Conservation (phyloP, 441 rosid species). For the Pelargonium citronellum region DNA sequence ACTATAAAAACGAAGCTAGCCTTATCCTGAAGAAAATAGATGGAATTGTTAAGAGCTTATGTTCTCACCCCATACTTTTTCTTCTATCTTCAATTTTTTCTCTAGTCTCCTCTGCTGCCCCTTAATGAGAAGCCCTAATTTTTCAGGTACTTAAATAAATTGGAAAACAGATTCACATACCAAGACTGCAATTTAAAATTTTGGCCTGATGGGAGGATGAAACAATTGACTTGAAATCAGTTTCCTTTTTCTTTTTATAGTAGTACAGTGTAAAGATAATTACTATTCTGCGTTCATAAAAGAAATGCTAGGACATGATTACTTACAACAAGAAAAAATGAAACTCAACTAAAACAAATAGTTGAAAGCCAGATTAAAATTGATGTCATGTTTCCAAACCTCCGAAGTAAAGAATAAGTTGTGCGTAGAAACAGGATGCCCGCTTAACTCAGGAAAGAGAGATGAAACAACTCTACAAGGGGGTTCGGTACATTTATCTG, state of each 20-base stretch:
- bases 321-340: not conserved
- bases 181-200: not conserved
- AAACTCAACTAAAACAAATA: not conserved
- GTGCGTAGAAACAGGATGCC: conserved; percentile 26
- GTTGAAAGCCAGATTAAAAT: not conserved
- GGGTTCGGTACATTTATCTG: conserved; percentile 36
- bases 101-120: not conserved
- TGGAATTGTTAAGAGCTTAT: not conserved
- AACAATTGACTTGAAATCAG: not conserved
- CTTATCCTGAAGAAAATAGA: no score
- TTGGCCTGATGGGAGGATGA: not conserved
- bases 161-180: not conserved
- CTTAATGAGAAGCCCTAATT: no score
- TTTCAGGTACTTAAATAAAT: no score
- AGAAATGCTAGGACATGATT: not conserved
- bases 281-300: not conserved
- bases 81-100: not conserved
- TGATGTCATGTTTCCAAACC: conserved; percentile 28
- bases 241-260: not conserved
- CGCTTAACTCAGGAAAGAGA: conserved; percentile 24
- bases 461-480: conserved; percentile 31
- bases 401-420: conserved; percentile 40
- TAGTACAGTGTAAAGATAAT: not conserved
- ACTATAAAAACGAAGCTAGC: no score
- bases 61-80: not conserved